Base-by-base conservation (phyloP, 2,329 filamentous ascomycete genomes). In the Phyllosticta ampelicida region DNA sequence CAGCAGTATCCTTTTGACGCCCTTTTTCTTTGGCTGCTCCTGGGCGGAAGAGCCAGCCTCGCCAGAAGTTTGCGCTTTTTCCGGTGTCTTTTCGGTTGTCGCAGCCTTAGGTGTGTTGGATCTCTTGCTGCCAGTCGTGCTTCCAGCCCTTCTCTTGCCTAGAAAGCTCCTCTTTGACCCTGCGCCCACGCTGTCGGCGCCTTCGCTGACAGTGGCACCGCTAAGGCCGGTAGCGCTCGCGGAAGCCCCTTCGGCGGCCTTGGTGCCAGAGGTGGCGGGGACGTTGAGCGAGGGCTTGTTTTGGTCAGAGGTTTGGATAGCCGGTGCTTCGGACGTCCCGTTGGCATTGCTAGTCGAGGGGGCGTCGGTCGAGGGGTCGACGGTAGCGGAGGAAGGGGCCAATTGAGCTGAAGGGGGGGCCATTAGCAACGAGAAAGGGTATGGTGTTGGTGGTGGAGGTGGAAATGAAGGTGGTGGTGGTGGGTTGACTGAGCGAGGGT, bases 81-180 rank as follows among this genome's bases (percentile, higher is more conserved):
- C 58, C 36, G 54, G 28, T 30, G 53, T 28, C 58, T 77, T 76
- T 64, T 77, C 75, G 52, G 65, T 69, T 19, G 69, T 64, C 48
- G 68, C 65, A 58, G 66, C 65, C 54, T 67, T 62, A 70, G 68
- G 48, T 48, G 55, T 59, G 52, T 73, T 71, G 30, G 72, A 75
- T 61, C 71, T 74, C 65, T 74, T 76, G 67, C 72, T 75, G 68
- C 75, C 78, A 23, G 74, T 71, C 18, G 70, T 73, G 66, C 76
- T 78, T 9, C 68, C 71, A 44, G 75, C 74, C 62, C 75, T 71
- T 62, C 73, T 70, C 62, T 73, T 73, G 60, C 71, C 73, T 58
- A 71, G 70, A 54, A 77, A 69, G 64, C 76, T 78, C 58, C 75
- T 72, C 65, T 77, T 73, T 53, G 75, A 77, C 56, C 71, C 72